Conservation (phyloP, 495 filamentous ascomycete genomes). For the Neurospora discreta region DNA sequence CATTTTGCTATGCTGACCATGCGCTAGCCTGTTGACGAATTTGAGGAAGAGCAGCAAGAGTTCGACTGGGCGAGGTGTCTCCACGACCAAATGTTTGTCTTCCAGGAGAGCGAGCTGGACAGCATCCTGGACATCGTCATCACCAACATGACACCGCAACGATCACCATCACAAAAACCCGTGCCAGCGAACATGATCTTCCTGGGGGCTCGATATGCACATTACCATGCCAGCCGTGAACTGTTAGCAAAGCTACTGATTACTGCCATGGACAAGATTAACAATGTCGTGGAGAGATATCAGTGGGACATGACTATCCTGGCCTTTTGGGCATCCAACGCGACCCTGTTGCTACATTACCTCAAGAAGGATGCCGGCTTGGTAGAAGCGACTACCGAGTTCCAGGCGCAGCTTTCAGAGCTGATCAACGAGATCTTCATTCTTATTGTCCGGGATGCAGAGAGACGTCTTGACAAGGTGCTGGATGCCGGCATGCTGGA, state of each 20-base stretch:
- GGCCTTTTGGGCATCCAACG: conserved; percentile 98
- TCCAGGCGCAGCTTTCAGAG: conserved; percentile 88
- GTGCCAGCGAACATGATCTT: conserved; percentile 97
- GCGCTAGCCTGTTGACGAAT: conserved; percentile 61
- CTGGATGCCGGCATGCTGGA: conserved; percentile 89
- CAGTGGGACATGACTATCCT: conserved; percentile 99
- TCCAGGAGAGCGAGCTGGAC: conserved; percentile 86
- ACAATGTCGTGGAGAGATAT: conserved; percentile 81
- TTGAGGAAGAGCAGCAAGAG: conserved; percentile 82
- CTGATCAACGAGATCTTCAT: conserved; percentile 98
- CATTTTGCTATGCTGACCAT: conserved; percentile 4
- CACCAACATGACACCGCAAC: conserved; percentile 94
- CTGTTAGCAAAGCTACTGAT: conserved; percentile 69
- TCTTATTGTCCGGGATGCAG: conserved; percentile 95
- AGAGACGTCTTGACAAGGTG: conserved; percentile 92
- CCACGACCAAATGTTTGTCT: conserved; percentile 99
- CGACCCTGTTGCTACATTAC: conserved; percentile 88
- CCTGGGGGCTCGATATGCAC: conserved; percentile 87
- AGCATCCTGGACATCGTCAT: conserved; percentile 91
- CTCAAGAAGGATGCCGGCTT: conserved; percentile 87
- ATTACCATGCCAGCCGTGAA: conserved; percentile 87
- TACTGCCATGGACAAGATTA: conserved; percentile 91
- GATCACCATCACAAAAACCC: conserved; percentile 91
- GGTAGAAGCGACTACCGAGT: conserved; percentile 70
- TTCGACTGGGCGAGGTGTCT: conserved; percentile 96